Conservation (phyloP, 768 basidiomycete genomes). For the Trametes maxima region DNA sequence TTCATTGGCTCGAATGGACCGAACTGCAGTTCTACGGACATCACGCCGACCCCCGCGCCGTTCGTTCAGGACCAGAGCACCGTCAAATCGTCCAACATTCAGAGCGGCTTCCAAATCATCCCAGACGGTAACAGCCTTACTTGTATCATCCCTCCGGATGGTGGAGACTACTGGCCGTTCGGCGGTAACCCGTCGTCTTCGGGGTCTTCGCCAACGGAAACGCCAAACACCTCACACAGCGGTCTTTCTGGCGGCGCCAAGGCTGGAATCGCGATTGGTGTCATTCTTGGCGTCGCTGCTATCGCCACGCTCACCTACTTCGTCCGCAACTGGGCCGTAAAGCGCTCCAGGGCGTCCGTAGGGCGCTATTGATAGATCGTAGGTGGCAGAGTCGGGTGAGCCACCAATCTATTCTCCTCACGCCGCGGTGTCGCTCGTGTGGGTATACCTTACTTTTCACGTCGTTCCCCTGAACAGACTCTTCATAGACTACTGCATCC, state of each 20-base stretch:
- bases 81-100: conserved; percentile 45
- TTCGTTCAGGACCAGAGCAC: conserved; percentile 58
- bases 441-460: not conserved
- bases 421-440: too few species aligned
- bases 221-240: conserved; percentile 28
- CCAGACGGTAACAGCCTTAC: conserved; percentile 59
- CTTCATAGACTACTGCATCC: not conserved
- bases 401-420: too few species aligned
- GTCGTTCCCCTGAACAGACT: not conserved
- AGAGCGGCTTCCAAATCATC: conserved; percentile 54
- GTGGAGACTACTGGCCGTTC: conserved; percentile 75
- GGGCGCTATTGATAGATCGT: not conserved
- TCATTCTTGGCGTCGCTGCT: conserved; percentile 48
- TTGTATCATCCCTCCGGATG: conserved; percentile 67
- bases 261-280: conserved; percentile 54
- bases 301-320: conserved; percentile 47
- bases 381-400: not conserved
- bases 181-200: conserved; percentile 48
- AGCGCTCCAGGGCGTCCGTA: conserved; percentile 24
- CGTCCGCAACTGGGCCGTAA: conserved; percentile 50
- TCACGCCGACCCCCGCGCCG: conserved; percentile 55
- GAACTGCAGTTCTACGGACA: conserved; percentile 56
- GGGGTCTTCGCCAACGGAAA: conserved; percentile 22
- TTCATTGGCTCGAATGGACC: conserved; percentile 73
- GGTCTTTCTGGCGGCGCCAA: conserved; percentile 40